Base-by-base conservation (phyloP, 1,139 yeast genomes). In the Diutina neorugosa region DNA sequence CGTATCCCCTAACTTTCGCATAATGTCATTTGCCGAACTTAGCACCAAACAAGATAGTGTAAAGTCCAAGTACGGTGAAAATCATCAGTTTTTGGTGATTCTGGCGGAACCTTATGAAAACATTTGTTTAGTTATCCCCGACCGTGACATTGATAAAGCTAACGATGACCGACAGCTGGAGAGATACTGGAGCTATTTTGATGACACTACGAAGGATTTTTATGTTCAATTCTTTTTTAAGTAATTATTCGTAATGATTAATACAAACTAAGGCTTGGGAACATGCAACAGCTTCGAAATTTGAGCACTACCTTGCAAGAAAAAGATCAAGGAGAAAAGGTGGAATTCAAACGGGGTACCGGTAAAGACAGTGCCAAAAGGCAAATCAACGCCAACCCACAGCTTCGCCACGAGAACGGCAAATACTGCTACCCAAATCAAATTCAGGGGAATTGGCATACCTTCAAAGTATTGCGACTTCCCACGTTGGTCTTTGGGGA, bases 381-480 rank as follows among this genome's bases (percentile, higher is more conserved):
- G 95, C 56, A 93, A 69, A 58, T 77, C 57, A 51, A 65, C 66
- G 66, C 77, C 63, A 61, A 72, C 70, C 64, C 67, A 67, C 53
- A 75, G 78, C 55, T 76, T 71, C 58, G 74, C 74, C 25, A 82
- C 86, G 57, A 83, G 76, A 56, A 69, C 71, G 25, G 90, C 88
- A 88, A 91, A 84, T 52, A 81, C 64, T 2, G 72, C 74, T 25
- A 93, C 96, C 66, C 93, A 77, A 53, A 78, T 70, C 60, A 93
- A 74, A 52, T 95, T 85, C 4, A 95, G 83, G 55, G 98, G 98
- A 61, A 93, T 89, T 16, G 98, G 98, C 53, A 93, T 80, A 11
- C 98, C 98, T 72, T 93, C 98, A 66, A 93, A 93, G 66, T 74
- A 80, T 64, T 84, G 80, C 20, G 91, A 81, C 69, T 90, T 90